Evolutionary conservation across 768 basidiomycete species (phyloP), one percentile per base, ranked within the genome.

Genomic region (Boletus eberwhitei): DNA sequence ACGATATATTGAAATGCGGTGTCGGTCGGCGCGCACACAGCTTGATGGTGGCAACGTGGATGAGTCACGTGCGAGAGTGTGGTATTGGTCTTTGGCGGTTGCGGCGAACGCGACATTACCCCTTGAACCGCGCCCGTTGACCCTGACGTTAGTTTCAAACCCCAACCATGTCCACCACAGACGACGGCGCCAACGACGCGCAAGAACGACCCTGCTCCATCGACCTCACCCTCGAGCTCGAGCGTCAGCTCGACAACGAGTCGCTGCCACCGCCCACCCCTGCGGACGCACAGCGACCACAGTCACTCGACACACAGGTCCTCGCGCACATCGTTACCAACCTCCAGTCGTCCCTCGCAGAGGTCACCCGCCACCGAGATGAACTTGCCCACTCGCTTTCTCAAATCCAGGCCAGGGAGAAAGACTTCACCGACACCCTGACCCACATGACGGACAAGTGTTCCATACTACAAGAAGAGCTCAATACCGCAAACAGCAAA

Each of bases 181-280:
- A 72, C 61, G 54, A 64, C 41, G 44, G 38, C 24, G 51, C 52
- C 16, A 55, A 56, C 49, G 54, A 63, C 36, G 44, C 53, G 21
- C 59, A 61, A n/a, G 54, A 59, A 6, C 48, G 68, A 46, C 74
- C 74, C 2, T 72, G 63, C 45, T 89, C 88, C 31, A 89, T 91
- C 65, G 90, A 93, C 71, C 80, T 89, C 56, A 82, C 82, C 45
- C 79, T 93, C 57, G 88, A 89, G 62, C 82, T 93, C 58, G 90
- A 93, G 66, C 83, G 80, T 48, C 82, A 90, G 71, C 80, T 93
- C 38, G 77, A 84, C 42, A 76, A 79, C 64, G 88, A 88, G 47
- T 82, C 82, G 5, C 77, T 74, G 2, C 80, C 82, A 5, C 75
- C 80, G 2, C 78, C 77, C 42, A 75, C 77, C 0, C 76, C 77